Base-by-base conservation (phyloP, 257 asterid genomes). In the Coffea eugenioides region DNA sequence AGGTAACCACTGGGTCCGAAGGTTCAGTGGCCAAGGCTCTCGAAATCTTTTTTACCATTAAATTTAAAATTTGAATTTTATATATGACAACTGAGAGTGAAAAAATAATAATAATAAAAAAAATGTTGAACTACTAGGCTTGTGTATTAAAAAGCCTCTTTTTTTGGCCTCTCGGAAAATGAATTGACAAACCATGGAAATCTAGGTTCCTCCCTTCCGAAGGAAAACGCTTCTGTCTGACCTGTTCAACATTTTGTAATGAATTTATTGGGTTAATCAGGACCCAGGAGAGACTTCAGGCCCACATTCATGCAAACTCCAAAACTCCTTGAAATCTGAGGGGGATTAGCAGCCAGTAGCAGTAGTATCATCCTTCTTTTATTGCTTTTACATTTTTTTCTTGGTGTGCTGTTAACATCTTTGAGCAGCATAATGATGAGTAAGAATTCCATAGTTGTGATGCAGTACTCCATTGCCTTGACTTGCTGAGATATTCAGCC, bases 281-380 rank as follows among this genome's bases (percentile, higher is more conserved):
- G 78, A 75, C 49, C 36, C 69, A 11, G 4, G 15, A 54, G 43
- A 8, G 51, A 75, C 70, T 23, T 16, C 39, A 57, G 57, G 4
- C 73, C 73, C 6, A 6, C 57, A 1, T 27, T 18, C 51, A 25
- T 48, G 66, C 66, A 6, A 11, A 31, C 14, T 31, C n/a, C 15
- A 51, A 16, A 74, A 74, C 10, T 10, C 9, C 62, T 73, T 3
- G 76, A 43, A 45, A 66, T 81, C 62, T 75, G n/a, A 67, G 23
- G n/a, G 34, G 23, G 8, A 71, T 21, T 39, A 39, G 43, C 20
- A 9, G 56, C 51, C 14, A 71, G 8, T 39, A 39, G 43, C 20
- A 9, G 56, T 27, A 14, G 52, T 25, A 23, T 43, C 20, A 41
- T 69, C 52, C 2, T 69, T 69, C 34, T 41, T 21, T 70, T 70